Base-by-base conservation (phyloP, 495 filamentous ascomycete species). In the Annulohypoxylon bovei region DNA sequence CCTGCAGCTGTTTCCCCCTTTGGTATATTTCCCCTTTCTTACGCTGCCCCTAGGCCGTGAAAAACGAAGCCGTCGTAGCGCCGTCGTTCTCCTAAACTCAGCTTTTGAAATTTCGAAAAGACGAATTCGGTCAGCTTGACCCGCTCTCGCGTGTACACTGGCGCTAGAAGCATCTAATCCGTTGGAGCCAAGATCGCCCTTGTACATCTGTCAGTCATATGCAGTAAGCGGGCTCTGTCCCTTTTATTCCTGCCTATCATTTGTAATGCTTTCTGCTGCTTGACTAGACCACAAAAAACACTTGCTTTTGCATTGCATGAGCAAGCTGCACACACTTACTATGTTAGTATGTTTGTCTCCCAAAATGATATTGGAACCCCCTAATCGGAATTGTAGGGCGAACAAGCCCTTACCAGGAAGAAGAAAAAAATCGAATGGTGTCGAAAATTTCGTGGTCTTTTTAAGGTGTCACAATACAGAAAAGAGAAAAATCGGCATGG, bases 261-360 rank as follows among this genome's bases (percentile, higher is more conserved):
- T 57, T 56, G 58, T 57, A 54, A 55, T 54, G 16, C 46, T 37
- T 16, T 39, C 28, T 50, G 39, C 35, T 46, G 56, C 32, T 54
- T 61, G 55, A 60, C 44, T 18, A 33, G 64, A 60, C 58, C 35
- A 66, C 35, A 27, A 61, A 16, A 20, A 68, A 20, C 65, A 68
- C 65, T 62, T 68, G 65, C 65, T 62, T 67, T 33, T 68, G 65
- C 65, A 68, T 56, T 61, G 65, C 65, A 68, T 60, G 27, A 54
- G 54, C 23, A 52, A 37, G 35, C 54, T 67, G 64, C 55, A 61
- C 46, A 53, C 62, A 58, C 53, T 39, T 18, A n/a, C 23, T 27
- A 54, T 54, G 47, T 44, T 14, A 25, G 49, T 44, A n/a, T n/a
- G 20, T 33, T 62, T 56, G 35, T 57, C 50, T 56, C 32, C 23